Conservation (phyloP, 2,329 filamentous ascomycete genomes). For the Cladorrhinum sp. region DNA sequence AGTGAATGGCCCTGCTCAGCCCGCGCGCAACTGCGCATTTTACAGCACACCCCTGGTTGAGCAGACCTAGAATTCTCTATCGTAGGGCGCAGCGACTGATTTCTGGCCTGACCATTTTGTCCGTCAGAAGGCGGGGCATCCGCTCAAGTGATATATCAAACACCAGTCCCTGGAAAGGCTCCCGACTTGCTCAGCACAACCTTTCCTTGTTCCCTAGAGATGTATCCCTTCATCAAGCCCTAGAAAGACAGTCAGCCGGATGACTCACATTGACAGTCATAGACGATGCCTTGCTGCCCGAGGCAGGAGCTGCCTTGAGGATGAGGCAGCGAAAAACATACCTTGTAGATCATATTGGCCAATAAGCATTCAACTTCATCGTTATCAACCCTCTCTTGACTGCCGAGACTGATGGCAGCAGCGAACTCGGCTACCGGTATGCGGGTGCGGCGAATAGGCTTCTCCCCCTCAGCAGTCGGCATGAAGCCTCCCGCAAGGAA, state of each 20-base stretch:
- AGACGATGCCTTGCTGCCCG: slow-evolving; percentile 15
- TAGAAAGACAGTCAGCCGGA: slow-evolving; percentile 42
- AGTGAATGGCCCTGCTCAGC: neutral
- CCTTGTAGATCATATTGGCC: slow-evolving; percentile 98
- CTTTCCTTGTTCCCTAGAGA: slow-evolving; percentile 82
- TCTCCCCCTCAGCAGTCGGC: slow-evolving; percentile 56
- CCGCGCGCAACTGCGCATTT: neutral
- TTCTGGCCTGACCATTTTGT: too few species aligned
- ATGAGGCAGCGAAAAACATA: slow-evolving; percentile 36
- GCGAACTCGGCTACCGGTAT: slow-evolving; percentile 81
- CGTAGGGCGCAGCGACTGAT: too few species aligned
- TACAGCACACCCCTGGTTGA: neutral
- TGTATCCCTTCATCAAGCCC: slow-evolving; percentile 98
- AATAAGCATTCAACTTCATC: slow-evolving; percentile 96
- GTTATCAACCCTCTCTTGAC: slow-evolving; percentile 65
- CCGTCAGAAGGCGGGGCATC: neutral
- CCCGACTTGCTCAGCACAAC: slow-evolving; percentile 91
- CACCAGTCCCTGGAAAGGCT: slow-evolving; percentile 87
- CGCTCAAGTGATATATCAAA: slow-evolving; percentile 36
- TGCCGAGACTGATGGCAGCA: slow-evolving; percentile 75
- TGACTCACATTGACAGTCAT: slow-evolving; percentile 29
- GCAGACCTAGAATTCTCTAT: neutral
- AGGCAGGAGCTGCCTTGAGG: slow-evolving; percentile 5
- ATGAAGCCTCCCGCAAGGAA: slow-evolving; percentile 83
- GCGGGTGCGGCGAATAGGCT: slow-evolving; percentile 67